Base-by-base conservation (phyloP, 768 basidiomycete genomes). In the Lactarius deliciosus region DNA sequence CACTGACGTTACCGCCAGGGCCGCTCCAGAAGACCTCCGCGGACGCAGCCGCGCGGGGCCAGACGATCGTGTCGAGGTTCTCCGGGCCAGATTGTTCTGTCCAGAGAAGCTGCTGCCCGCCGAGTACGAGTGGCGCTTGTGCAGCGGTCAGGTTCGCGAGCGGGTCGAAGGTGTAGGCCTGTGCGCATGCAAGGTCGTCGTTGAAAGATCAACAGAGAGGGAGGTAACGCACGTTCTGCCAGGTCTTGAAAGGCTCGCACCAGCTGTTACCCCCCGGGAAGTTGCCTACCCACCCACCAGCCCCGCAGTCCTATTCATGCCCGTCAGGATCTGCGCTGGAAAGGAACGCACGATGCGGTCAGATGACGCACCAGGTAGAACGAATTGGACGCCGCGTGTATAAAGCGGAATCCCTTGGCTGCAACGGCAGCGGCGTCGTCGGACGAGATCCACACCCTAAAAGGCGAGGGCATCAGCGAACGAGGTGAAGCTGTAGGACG, bases 11-110 rank as follows among this genome's bases (percentile, higher is more conserved):
- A 43, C 68, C 43, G 22, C 70, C 36, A 25, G 82, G 69, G 6
- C 90, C 89, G 1, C 83, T 85, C 90, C 91, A 92, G 75, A 90
- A 92, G 18, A 91, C 73, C 79, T 92, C 91, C 0, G 90, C 90
- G 15, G 85, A 84, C 0, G 85, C 82, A 0, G 86, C 87, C 16
- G 87, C 86, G 60, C 89, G 81, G 15, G 89, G 91, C 91, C 91
- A 92, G 1, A 82, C 79, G 57, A 85, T 86, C 2, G 83, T 72
- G 70, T 92, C 90, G 32, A 92, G 75, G 71, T 88, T 92, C 63
- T 81, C 78, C n/a, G 88, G 82, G 9, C 82, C 82, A 0, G 88
- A 83, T 73, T 91, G 90, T 73, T 92, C 90, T 0, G 86, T 82
- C 90, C 89, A 92, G 3, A 92, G 78, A 1, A 86, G 81, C 38